Percentiles rank a stretch among this genome's conserved stretches.
phyloP scores from a whole-genome alignment of 129 eudicot genomes.

The Rutidosis leptorrhynchoides region DNA sequence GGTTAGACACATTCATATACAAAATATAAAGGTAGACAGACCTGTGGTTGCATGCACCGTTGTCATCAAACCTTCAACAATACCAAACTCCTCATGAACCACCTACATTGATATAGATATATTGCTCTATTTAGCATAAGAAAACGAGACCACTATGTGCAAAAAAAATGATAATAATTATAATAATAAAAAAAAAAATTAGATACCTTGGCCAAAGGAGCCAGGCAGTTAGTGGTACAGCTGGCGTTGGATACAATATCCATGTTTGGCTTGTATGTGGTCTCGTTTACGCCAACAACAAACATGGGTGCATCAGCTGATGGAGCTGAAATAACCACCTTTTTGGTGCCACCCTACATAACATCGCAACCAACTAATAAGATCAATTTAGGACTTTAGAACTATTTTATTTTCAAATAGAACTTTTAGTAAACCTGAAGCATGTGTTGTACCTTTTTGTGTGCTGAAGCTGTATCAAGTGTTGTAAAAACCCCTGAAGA shows the following conservation, averaged over 20 bases:
- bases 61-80: slow-evolving; percentile 90
- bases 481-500: slow-evolving; percentile 97
- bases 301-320: slow-evolving; percentile 99
- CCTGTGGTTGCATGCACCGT: slow-evolving; percentile 99
- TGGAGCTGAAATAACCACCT: slow-evolving; percentile 96
- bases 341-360: slow-evolving; percentile 98
- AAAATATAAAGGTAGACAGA: slow-evolving; percentile 28
- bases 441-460: slow-evolving; percentile 55
- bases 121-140: neutral
- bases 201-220: slow-evolving; percentile 94
- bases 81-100: slow-evolving; percentile 98
- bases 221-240: slow-evolving; percentile 96
- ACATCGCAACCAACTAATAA: slow-evolving; percentile 19
- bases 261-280: slow-evolving; percentile 83
- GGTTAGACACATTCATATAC: neutral
- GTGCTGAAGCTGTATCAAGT: slow-evolving; percentile 80
- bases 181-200: neutral
- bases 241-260: slow-evolving; percentile 95
- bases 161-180: neutral
- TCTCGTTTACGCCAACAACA: slow-evolving; percentile 95
- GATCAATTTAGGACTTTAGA: slow-evolving; percentile 6
- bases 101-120: slow-evolving; percentile 39
- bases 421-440: slow-evolving; percentile 1
- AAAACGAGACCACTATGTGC: neutral
- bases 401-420: neutral